These are phyloP conservation scores for Suillus subalutaceus DNA, from an alignment of 768 basidiomycete species.

Conservation along the genomic window DNA sequence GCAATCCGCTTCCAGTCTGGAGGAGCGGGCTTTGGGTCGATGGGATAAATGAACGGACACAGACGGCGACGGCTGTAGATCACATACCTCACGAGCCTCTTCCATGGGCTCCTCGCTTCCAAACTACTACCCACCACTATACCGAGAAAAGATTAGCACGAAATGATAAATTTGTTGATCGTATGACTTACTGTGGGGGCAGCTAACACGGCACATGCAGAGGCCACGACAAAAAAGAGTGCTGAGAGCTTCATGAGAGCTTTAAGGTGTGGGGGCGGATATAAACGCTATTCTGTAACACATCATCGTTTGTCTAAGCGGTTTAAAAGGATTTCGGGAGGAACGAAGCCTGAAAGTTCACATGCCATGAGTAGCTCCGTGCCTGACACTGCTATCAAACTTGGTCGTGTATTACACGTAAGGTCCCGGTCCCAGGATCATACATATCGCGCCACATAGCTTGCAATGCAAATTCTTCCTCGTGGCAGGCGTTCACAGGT, in stretches of 20 bases:
- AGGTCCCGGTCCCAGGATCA: background rate
- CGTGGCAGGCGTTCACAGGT: background rate
- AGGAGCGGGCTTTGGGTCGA: background rate
- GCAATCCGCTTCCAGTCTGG: background rate
- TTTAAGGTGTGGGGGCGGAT: background rate
- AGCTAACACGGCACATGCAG: slow-evolving; percentile 4
- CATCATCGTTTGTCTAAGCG: background rate
- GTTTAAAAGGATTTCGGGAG: slow-evolving; percentile 8
- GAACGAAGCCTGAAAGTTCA: slow-evolving; percentile 9
- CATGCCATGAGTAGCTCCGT: slow-evolving; percentile 11
- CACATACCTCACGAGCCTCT: slow-evolving; percentile 2
- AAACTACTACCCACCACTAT: background rate
- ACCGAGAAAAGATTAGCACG: background rate
- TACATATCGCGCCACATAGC: background rate
- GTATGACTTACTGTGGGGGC: slow-evolving; percentile 4
- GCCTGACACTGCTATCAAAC: slow-evolving; percentile 11
- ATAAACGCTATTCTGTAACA: background rate
- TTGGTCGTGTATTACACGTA: background rate
- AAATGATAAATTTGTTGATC: background rate
- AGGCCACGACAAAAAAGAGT: slow-evolving; percentile 9
- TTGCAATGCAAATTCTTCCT: background rate
- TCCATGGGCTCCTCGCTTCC: background rate
- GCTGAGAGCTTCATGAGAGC: slow-evolving; percentile 10
- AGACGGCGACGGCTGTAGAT: no score
- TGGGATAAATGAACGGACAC: background rate